A percentile compares a stretch with the other conserved stretches of the same genome.
These are phyloP conservation scores for Neopestalotiopsis rosae DNA, from an alignment of 2,329 filamentous ascomycete genomes.

Conservation along the genomic window DNA sequence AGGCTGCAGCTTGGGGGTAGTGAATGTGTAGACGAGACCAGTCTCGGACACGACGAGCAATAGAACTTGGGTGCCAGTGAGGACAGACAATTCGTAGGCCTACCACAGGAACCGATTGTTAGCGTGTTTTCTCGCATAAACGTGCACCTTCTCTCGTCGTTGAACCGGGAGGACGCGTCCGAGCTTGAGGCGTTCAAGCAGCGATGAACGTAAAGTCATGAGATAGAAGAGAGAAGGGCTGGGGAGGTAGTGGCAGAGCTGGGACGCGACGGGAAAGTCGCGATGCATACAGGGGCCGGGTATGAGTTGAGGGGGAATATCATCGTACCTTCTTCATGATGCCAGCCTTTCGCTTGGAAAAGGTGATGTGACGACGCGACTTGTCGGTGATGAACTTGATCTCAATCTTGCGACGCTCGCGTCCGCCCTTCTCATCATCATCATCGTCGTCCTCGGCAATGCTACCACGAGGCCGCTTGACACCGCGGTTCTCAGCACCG, in stretches of 20 bases:
- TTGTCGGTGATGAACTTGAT: constrained; percentile 99
- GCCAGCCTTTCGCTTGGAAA: constrained; percentile 98
- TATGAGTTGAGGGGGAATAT: constrained; percentile 16
- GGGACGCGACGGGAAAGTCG: not conserved
- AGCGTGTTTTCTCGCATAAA: constrained; percentile 22
- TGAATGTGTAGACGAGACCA: constrained; percentile 96
- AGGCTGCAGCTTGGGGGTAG: constrained; percentile 96
- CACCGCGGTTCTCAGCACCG: constrained; percentile 75
- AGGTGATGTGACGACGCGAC: constrained; percentile 98
- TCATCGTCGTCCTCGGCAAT: constrained; percentile 94
- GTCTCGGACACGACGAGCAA: constrained; percentile 97
- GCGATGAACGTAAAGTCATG: not conserved
- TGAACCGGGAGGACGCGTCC: not conserved
- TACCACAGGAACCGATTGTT: constrained; percentile 42
- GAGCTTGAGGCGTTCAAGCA: not conserved
- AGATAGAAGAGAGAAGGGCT: too few species aligned
- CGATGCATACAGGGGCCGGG: not conserved
- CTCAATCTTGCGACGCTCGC: constrained; percentile 99
- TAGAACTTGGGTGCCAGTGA: constrained; percentile 96
- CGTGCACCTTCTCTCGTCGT: constrained; percentile 16
- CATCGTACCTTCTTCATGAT: constrained; percentile 98
- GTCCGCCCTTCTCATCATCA: constrained; percentile 95
- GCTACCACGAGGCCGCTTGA: constrained; percentile 87
- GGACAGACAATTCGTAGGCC: constrained; percentile 97
- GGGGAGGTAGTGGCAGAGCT: not conserved